Evolutionary conservation across 306 rosid species (phyloP), one percentile per base, ranked within the genome.

Genomic region (Psophocarpus tetragonolobus): DNA sequence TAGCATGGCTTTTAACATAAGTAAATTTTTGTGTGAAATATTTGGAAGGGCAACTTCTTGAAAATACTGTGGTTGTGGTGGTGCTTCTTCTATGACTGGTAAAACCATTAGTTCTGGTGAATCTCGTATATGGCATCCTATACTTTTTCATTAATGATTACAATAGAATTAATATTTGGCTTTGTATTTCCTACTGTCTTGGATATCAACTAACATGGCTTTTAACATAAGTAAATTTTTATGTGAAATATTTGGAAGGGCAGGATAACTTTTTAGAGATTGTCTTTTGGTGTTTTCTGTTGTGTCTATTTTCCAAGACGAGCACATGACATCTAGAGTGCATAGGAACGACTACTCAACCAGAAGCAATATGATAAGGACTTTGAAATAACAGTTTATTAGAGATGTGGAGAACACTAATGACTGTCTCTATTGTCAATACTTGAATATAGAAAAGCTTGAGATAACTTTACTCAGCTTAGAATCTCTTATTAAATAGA

Each of bases 11-110:
- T 42, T 17, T 12, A 74, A 74, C 38, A 4, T 38, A 24, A 9
- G 20, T 54, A 23, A 72, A 36, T 35, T 53, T n/a, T n/a, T n/a
- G n/a, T n/a, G n/a, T n/a, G n/a, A n/a, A n/a, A n/a, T n/a, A n/a
- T n/a, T n/a, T n/a, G n/a, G n/a, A n/a, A n/a, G n/a, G 97, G 41
- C 99, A 95, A 57, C 90, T 95, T 79, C 90, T 95, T 51, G 99
- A 95, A 84, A 95, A 95, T 66, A 92, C 99, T 2, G 97, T 95
- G 65, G 89, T 95, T 95, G 97, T 82, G 97, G 99, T 68, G 97
- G 96, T 82, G 87, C 99, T 60, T 84, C 96, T 81, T 84, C 93
- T 41, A 95, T 92, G 94, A 79, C 87, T 32, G 99, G 99, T 95
- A 83, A 74, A 79, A 53, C 50, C 29, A 20, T 39, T 62, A 30